Evolutionary conservation across 1,284 basidiomycete species (phyloP).

Genomic region (Puccinia hordei): DNA sequence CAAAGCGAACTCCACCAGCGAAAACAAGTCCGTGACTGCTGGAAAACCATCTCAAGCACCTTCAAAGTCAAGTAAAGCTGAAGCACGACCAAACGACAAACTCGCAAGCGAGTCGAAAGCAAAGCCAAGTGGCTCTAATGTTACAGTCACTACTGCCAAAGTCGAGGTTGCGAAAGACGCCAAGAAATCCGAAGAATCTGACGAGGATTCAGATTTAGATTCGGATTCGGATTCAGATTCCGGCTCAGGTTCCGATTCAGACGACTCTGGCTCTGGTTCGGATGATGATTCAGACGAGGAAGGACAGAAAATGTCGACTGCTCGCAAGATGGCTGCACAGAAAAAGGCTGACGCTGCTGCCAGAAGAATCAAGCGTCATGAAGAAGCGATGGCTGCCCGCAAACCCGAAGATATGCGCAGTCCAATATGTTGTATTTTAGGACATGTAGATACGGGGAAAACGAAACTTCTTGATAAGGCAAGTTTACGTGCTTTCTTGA

Average conservation of each 20-base stretch:
- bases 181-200: constrained; percentile 54
- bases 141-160: not conserved
- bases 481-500: no score
- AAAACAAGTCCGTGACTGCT: constrained; percentile 36
- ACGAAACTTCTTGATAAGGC: constrained; percentile 98
- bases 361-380: constrained; percentile 76
- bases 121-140: constrained; percentile 46
- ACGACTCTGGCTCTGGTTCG: constrained; percentile 63
- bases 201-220: constrained; percentile 60
- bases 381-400: constrained; percentile 81
- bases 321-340: constrained; percentile 68
- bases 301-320: constrained; percentile 59
- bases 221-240: constrained; percentile 58
- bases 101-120: constrained; percentile 54
- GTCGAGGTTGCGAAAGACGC: not conserved
- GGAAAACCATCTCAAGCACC: constrained; percentile 53
- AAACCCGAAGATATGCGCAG: constrained; percentile 88
- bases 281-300: constrained; percentile 67
- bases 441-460: constrained; percentile 99
- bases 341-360: constrained; percentile 81
- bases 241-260: constrained; percentile 58
- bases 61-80: constrained; percentile 59
- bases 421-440: constrained; percentile 98
- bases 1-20: constrained; percentile 33
- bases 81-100: constrained; percentile 57